phyloP scores from a whole-genome alignment of 1,284 basidiomycete genomes.

The Fereydounia khargensis region DNA sequence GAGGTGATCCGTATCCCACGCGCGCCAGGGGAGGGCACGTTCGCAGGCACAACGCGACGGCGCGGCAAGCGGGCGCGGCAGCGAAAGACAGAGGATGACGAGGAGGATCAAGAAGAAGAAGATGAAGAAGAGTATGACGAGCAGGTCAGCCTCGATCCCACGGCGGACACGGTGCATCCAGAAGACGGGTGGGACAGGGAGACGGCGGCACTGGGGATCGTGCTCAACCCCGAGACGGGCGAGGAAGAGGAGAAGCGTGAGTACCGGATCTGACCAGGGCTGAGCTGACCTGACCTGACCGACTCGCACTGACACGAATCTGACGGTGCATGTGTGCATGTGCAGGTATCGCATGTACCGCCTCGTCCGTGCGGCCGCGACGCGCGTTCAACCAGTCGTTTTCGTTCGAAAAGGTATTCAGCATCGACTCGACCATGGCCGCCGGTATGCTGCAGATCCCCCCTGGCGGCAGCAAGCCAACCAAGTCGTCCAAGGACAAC shows the following conservation, averaged over 20 bases:
- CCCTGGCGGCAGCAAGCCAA: constrained; percentile 73
- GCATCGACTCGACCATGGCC: constrained; percentile 86
- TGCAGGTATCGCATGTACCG: too few species aligned
- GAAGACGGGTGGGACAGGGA: constrained; percentile 80
- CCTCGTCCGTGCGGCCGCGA: too few species aligned
- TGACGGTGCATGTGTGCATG: too few species aligned
- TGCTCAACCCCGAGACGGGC: constrained; percentile 69
- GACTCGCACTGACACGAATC: too few species aligned
- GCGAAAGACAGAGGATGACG: too few species aligned
- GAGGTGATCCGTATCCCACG: constrained; percentile 78
- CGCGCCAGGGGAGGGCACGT: constrained; percentile 61
- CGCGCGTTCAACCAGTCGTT: constrained; percentile 67
- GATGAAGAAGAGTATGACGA: constrained; percentile 40
- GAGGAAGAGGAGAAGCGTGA: constrained; percentile 70
- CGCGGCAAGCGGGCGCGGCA: background rate
- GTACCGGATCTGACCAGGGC: too few species aligned
- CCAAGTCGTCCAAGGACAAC: constrained; percentile 87
- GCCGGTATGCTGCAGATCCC: constrained; percentile 83
- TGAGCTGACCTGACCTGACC: too few species aligned
- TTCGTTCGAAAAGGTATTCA: constrained; percentile 89
- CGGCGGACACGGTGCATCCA: constrained; percentile 29
- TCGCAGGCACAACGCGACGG: constrained; percentile 34
- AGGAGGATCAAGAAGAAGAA: too few species aligned
- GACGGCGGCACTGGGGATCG: constrained; percentile 69
- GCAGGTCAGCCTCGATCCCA: constrained; percentile 61